Percentiles rank a stretch among this genome's conserved stretches.
phyloP scores from a whole-genome alignment of 768 basidiomycete species.

The Cystoderma amianthinum region DNA sequence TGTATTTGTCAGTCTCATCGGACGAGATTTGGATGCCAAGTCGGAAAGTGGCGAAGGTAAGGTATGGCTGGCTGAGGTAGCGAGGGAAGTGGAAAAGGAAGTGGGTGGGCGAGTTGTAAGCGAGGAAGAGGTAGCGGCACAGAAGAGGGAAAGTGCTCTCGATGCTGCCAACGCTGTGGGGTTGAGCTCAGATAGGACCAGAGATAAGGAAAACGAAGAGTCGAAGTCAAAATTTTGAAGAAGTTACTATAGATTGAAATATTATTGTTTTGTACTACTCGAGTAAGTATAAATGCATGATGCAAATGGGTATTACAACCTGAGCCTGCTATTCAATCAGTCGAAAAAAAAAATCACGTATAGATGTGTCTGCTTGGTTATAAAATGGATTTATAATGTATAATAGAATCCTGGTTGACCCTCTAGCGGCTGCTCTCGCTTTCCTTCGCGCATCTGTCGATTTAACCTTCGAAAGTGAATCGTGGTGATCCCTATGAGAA shows the following conservation, averaged over 20 bases:
- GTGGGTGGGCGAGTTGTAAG: conserved; percentile 51
- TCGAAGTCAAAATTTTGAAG: no score
- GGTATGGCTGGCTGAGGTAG: conserved; percentile 45
- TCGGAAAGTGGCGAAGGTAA: conserved; percentile 34
- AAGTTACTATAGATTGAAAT: no score
- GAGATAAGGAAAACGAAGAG: no score
- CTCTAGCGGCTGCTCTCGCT: conserved; percentile 22
- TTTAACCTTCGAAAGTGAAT: conserved; percentile 30
- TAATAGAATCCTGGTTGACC: conserved; percentile 29
- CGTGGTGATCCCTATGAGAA: conserved; percentile 23
- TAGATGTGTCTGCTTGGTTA: no score
- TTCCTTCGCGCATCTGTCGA: conserved; percentile 23
- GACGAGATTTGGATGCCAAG: conserved; percentile 26
- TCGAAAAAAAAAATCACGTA: no score
- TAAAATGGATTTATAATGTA: conserved; percentile 26
- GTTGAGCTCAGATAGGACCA: no score
- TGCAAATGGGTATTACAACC: no score
- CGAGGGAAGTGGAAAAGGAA: conserved; percentile 54
- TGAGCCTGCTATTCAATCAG: no score
- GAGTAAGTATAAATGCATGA: no score
- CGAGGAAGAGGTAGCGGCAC: conserved; percentile 57
- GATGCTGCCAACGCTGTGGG: background rate
- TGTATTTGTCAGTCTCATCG: conserved; percentile 70
- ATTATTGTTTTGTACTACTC: no score
- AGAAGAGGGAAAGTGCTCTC: conserved; percentile 24